Evolutionary conservation across 331 rosid species (phyloP), one percentile per base, ranked within the genome.

Genomic region (Saraca asoca): DNA sequence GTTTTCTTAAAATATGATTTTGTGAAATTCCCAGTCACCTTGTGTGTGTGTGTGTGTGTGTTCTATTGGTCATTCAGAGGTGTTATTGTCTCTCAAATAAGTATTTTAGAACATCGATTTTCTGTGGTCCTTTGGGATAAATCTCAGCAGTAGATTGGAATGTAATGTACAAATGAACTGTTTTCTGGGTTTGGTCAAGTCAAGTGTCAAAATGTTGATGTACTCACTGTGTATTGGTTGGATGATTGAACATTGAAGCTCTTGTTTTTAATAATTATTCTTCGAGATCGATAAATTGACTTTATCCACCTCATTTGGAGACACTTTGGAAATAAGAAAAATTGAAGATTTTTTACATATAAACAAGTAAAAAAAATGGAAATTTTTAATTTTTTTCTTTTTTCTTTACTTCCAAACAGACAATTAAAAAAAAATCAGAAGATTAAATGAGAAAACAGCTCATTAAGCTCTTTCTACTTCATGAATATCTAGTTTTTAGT

Each of bases 11-110:
- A 35, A 31, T n/a, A 10, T 20, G 35, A 5, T 15, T 12, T 5
- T 37, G 4, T 41, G 56, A 6, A 29, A 24, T 12, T 63, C 55
- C 16, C 51, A 12, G 31, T 24, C 31, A 24, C 31, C 3, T 1
- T 3, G 31, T 3, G 31, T 1, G 31, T 24, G 31, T 24, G 3
- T 24, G 31, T 3, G 10, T 17, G 52, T 31, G 24, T 41, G 68
- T 72, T 73, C 55, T 54, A 34, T 58, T 71, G 19, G 37, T 58
- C 52, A 41, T 68, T 72, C 34, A 35, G 43, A 19, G 51, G 60
- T 42, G 75, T 42, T 14, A 24, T 62, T 44, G 2, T 74, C 20
- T 41, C 51, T 63, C 39, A 42, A 13, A 11, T 12, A 12, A 44
- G 49, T 39, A 17, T 49, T 58, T 15, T 73, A n/a, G 14, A 13